Evolutionary conservation across 495 filamentous ascomycete genomes (phyloP).

Genomic region (Aspergillus bridgeri): DNA sequence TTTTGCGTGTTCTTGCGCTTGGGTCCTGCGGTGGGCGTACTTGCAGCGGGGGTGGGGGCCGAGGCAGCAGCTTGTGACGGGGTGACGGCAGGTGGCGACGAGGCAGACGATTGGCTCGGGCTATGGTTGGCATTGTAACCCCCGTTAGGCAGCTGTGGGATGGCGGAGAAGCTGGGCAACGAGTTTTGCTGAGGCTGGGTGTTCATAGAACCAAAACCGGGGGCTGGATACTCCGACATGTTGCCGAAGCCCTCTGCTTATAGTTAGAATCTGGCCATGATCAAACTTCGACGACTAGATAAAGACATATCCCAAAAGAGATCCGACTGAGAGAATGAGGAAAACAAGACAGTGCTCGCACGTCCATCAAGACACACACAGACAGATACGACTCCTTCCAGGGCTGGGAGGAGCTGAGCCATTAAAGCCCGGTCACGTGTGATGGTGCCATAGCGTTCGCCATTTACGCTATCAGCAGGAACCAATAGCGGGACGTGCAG

Average conservation of each 20-base stretch:
- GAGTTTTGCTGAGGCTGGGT: constrained; percentile 16
- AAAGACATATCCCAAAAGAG: neutral
- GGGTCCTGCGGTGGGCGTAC: constrained; percentile 22
- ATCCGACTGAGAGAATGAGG: neutral
- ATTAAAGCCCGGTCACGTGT: constrained; percentile 31
- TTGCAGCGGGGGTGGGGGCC: constrained; percentile 9
- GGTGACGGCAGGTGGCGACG: constrained; percentile 16
- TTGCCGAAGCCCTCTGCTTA: constrained; percentile 34
- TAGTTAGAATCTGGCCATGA: constrained; percentile 15
- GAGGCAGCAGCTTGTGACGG: constrained; percentile 15
- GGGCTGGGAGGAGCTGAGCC: neutral
- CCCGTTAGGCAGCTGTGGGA: constrained; percentile 21
- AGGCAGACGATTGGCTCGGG: constrained; percentile 23
- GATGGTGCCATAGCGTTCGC: constrained; percentile 37
- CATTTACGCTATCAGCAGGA: constrained; percentile 20
- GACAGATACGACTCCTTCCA: neutral
- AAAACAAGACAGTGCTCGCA: neutral
- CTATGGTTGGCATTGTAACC: constrained; percentile 19
- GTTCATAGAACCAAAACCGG: constrained; percentile 28
- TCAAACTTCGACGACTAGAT: neutral
- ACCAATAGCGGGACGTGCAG: constrained; percentile 18
- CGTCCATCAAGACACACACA: neutral
- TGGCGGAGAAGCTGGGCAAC: constrained; percentile 23
- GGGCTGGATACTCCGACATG: constrained; percentile 33
- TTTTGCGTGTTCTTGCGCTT: constrained; percentile 44